phyloP scores from a whole-genome alignment of 2,329 filamentous ascomycete species.

The Penicillium olsonii region DNA sequence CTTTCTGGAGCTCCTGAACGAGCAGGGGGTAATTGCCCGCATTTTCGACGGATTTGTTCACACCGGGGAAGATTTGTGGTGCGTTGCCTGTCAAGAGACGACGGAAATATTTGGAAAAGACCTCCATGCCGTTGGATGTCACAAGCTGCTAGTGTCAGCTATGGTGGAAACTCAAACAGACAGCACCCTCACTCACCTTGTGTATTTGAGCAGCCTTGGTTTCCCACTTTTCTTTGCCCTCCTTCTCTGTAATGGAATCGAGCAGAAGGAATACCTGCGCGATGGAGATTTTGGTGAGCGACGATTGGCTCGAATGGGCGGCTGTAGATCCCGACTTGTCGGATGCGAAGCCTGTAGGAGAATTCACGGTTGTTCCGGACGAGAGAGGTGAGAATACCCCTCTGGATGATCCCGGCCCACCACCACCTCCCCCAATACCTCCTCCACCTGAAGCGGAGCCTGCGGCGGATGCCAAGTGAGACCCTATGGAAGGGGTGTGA shows the following conservation, averaged over 20 bases:
- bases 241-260: slow-evolving; percentile 92
- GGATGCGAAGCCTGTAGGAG: slow-evolving; percentile 54
- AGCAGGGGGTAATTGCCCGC: slow-evolving; percentile 83
- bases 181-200: slow-evolving; percentile 65
- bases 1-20: slow-evolving; percentile 80
- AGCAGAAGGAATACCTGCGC: slow-evolving; percentile 94
- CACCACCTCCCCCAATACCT: slow-evolving; percentile 50
- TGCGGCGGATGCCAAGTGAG: slow-evolving; percentile 59
- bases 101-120: slow-evolving; percentile 93
- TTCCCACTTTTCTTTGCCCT: slow-evolving; percentile 89
- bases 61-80: slow-evolving; percentile 81
- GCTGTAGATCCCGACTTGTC: slow-evolving; percentile 46
- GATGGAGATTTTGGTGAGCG: slow-evolving; percentile 88
- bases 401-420: slow-evolving; percentile 59
- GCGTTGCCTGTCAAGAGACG: slow-evolving; percentile 91
- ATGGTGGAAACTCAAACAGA: background rate
- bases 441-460: slow-evolving; percentile 55
- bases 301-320: slow-evolving; percentile 54
- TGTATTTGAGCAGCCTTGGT: slow-evolving; percentile 86
- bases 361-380: slow-evolving; percentile 57
- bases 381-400: slow-evolving; percentile 62
- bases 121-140: slow-evolving; percentile 98
- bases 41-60: slow-evolving; percentile 71
- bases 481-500: slow-evolving; percentile 56
- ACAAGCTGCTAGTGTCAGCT: slow-evolving; percentile 64